Base-by-base conservation (phyloP, 164 flowering plant species). In the Annona cherimola region DNA sequence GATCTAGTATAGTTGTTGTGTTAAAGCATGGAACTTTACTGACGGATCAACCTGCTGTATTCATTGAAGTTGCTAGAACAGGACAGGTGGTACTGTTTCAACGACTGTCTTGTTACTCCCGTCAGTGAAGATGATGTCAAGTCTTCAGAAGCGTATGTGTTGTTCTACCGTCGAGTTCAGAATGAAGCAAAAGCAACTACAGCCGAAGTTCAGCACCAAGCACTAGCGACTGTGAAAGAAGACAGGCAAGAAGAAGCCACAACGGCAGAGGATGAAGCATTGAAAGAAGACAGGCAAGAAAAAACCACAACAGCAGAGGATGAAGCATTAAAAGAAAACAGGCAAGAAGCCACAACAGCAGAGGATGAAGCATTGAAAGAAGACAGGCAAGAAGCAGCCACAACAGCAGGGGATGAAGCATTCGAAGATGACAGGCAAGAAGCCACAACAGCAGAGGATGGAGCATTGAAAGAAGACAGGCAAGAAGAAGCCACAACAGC, bases 31-130 rank as follows among this genome's bases (percentile, higher is more conserved):
- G 9, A 50, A 50, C 2, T 50, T 50, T 6, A 50, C 57, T 50
- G 2, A 50, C 14, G 14, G 14, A 50, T 50, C 57, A 50, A 11
- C 57, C 1, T 41, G 4, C 42, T 64, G 16, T 41, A 64, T 14
- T 18, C 64, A 11, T 19, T 81, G 88, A 92, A 91, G 98, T 71
- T 90, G 79, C 74, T 86, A 40, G 92, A 88, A 68, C 96, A 89
- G 73, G 76, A 90, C 73, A 84, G 81, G 78, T 96, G 97, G 98
- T 93, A 90, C 76, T 89, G 88, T 82, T 96, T 96, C 71, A 97
- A 96, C 67, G 99, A 96, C 78, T 80, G 90, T 63, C 87, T 81
- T 67, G 98, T 96, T 68, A 84, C 93, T 63, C 78, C 90, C 0
- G 86, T 85, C 7, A 76, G 63, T 72, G 94, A 90, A 74, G 71